Conservation (phyloP, 805 yeast species). For the Pichia heedii region DNA sequence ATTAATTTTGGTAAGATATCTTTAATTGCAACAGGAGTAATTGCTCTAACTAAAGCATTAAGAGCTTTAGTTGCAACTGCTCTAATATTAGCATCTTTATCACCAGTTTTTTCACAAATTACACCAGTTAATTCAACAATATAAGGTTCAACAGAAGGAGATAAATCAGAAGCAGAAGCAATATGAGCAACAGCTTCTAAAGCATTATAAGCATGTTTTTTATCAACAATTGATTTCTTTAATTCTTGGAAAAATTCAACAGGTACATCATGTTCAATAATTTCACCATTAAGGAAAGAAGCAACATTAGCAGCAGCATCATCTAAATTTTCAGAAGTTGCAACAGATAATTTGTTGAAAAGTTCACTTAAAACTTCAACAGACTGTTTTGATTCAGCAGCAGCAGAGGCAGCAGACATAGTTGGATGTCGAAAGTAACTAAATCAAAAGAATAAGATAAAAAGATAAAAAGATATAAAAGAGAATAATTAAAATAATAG, state of each 20-base stretch:
- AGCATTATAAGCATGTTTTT: slow-evolving; percentile 78
- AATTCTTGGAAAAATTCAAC: slow-evolving; percentile 74
- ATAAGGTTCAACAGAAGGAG: slow-evolving; percentile 95
- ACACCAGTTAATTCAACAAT: slow-evolving; percentile 67
- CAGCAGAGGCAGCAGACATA: slow-evolving; percentile 30
- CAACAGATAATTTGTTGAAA: slow-evolving; percentile 85
- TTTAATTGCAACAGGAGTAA: slow-evolving; percentile 93
- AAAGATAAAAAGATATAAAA: not conserved
- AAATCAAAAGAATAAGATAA: not conserved
- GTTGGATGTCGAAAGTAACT: slow-evolving; percentile 1
- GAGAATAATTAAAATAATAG: no score
- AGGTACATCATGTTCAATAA: slow-evolving; percentile 98
- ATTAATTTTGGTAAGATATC: slow-evolving; percentile 76
- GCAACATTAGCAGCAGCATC: slow-evolving; percentile 86
- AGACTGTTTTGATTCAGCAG: slow-evolving; percentile 54
- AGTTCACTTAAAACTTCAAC: slow-evolving; percentile 86
- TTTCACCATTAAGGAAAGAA: slow-evolving; percentile 89
- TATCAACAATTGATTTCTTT: slow-evolving; percentile 65
- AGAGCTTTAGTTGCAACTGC: slow-evolving; percentile 70
- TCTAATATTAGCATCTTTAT: slow-evolving; percentile 73
- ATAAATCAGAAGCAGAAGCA: slow-evolving; percentile 66
- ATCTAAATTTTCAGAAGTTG: slow-evolving; percentile 72
- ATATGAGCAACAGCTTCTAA: slow-evolving; percentile 79
- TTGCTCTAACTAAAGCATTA: slow-evolving; percentile 63
- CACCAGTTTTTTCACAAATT: slow-evolving; percentile 77